Evolutionary conservation across 1,139 yeast species (phyloP), one percentile per base, ranked within the genome.

Genomic region (Suhomyces taliae): DNA sequence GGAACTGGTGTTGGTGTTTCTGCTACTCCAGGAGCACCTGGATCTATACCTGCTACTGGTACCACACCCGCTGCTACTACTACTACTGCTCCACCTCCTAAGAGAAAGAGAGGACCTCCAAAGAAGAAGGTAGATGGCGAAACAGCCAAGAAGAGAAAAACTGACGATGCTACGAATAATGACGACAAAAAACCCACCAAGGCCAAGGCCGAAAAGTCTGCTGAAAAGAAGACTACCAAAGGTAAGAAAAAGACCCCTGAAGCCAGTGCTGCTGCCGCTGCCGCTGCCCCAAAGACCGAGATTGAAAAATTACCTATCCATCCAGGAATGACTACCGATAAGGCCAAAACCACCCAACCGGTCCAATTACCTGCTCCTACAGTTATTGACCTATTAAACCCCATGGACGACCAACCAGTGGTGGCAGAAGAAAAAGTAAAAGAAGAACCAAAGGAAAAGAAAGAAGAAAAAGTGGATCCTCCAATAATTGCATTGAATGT

Each of bases 401-500:
- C 55, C 8, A 41, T 45, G 45, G 40, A 45, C 12, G 57, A 52
- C 29, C 50, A 47, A 6, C 40, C 46, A 2, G 37, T 38, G 11
- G 40, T 36, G 24, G 9, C 32, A 4, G 49, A 40, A n/a, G 41
- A 35, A 27, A 53, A 55, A 33, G 52, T 55, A 43, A 48, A 48
- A 19, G 59, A 53, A 10, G 53, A 55, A 29, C 51, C 51, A 6
- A 51, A 52, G 57, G 61, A 59, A 53, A 60, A 62, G 37, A 61
- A 59, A 54, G 61, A 62, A 57, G 63, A 74, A 46, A 53, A 68
- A 45, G 62, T 70, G 15, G 61, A 62, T 33, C 48, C 53, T 8
- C 65, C 61, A 7, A 77, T 81, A 24, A 76, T 83, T 14, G 82
- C 83, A 6, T 60, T 85, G n/a, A 78, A 83, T 51, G 76, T 84